Conservation (phyloP, 192 early-diverging fungal species). For the Phlyctochytrium arcticum region DNA sequence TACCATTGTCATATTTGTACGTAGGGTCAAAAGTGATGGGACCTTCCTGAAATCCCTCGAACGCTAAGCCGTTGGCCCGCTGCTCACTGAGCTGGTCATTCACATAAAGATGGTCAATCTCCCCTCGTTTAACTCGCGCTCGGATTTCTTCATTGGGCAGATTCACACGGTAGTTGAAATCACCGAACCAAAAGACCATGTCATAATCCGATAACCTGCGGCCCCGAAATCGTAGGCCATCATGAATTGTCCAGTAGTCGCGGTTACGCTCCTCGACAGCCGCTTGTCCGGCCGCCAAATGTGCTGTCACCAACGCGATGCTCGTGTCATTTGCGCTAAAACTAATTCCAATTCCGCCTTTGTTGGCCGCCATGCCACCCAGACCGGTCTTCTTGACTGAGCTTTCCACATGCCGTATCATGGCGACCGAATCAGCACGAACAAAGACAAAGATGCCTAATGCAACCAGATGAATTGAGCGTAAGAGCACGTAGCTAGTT, state of each 20-base stretch:
- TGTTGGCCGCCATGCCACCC: constrained; percentile 94
- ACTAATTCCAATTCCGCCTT: constrained; percentile 91
- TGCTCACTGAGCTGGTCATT: constrained; percentile 31
- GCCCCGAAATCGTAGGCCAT: constrained; percentile 70
- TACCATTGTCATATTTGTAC: constrained; percentile 78
- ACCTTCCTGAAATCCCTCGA: constrained; percentile 75
- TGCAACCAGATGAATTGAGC: constrained; percentile 86
- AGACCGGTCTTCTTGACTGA: constrained; percentile 90
- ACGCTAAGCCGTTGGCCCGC: constrained; percentile 56
- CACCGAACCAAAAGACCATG: constrained; percentile 76
- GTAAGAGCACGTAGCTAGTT: constrained; percentile 69
- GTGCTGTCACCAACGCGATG: constrained; percentile 87
- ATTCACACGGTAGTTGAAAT: constrained; percentile 87
- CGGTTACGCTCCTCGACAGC: constrained; percentile 76
- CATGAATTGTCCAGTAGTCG: constrained; percentile 78
- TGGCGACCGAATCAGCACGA: constrained; percentile 56
- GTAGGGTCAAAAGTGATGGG: constrained; percentile 70
- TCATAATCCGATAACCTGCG: constrained; percentile 73
- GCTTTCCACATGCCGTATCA: constrained; percentile 80
- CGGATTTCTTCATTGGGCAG: constrained; percentile 65
- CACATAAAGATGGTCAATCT: constrained; percentile 10
- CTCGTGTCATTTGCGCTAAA: constrained; percentile 82
- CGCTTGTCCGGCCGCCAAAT: constrained; percentile 82
- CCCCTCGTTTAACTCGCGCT: neutral
- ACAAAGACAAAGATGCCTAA: constrained; percentile 87